Percentiles rank a stretch among this genome's conserved stretches.
Evolutionary conservation across 2,329 filamentous ascomycete species (phyloP).

Genomic region (Metarhizium rileyi): DNA sequence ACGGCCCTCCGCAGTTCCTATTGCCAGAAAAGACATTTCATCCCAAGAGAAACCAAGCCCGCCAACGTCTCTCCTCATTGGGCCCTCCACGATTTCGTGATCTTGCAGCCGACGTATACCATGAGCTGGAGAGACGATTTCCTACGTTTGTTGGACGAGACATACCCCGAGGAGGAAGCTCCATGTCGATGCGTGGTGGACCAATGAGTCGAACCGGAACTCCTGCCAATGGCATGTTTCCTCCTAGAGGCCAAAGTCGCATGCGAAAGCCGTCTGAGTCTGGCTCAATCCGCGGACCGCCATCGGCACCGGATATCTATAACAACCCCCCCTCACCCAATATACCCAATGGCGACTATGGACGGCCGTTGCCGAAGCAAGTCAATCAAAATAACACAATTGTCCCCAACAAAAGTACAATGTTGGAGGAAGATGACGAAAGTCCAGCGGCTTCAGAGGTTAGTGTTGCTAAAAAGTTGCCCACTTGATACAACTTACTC

Average conservation of each 20-base stretch:
- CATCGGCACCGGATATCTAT: slow-evolving; percentile 33
- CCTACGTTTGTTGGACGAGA: slow-evolving; percentile 67
- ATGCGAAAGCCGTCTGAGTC: slow-evolving; percentile 52
- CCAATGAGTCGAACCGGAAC: slow-evolving; percentile 51
- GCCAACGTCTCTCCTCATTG: slow-evolving; percentile 86
- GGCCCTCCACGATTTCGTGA: slow-evolving; percentile 82
- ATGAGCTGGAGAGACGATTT: slow-evolving; percentile 83
- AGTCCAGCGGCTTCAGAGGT: slow-evolving; percentile 30
- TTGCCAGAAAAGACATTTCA: slow-evolving; percentile 85
- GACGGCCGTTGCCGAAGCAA: slow-evolving; percentile 74
- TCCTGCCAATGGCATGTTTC: slow-evolving; percentile 44
- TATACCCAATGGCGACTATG: slow-evolving; percentile 52
- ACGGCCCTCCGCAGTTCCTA: slow-evolving; percentile 59
- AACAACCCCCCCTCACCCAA: slow-evolving; percentile 51
- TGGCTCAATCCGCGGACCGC: slow-evolving; percentile 44
- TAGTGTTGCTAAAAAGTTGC: slow-evolving; percentile 9
- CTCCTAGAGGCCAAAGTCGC: slow-evolving; percentile 41
- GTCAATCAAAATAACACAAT: slow-evolving; percentile 88
- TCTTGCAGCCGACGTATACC: slow-evolving; percentile 90
- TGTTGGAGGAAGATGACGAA: slow-evolving; percentile 92
- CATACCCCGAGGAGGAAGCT: slow-evolving; percentile 58
- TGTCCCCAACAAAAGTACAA: slow-evolving; percentile 93
- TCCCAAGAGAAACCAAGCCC: slow-evolving; percentile 94
- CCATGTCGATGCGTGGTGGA: slow-evolving; percentile 50
- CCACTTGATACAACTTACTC: not conserved